Percentiles rank a stretch among this genome's conserved stretches.
phyloP scores from a whole-genome alignment of 2,329 filamentous ascomycete genomes.

The Penicillium nordicum region DNA sequence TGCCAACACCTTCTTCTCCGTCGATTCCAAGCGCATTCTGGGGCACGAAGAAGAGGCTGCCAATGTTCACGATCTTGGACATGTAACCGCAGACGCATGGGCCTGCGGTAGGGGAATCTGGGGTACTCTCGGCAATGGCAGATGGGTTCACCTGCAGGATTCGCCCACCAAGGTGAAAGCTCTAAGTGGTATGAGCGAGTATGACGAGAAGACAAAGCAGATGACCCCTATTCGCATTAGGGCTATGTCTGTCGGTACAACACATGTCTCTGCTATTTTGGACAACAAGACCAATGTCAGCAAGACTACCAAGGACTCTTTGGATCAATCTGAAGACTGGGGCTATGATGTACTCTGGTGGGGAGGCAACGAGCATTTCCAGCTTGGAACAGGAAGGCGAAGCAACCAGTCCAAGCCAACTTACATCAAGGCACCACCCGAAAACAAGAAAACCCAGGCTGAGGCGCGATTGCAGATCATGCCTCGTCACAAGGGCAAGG shows the following conservation, averaged over 20 bases:
- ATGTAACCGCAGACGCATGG: conserved; percentile 74
- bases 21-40: conserved; percentile 68
- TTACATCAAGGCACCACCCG: conserved; percentile 73
- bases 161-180: conserved; percentile 76
- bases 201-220: conserved; percentile 67
- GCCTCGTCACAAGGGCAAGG: conserved; percentile 65
- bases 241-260: conserved; percentile 69
- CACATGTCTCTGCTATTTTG: conserved; percentile 79
- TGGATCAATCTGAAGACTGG: conserved; percentile 74
- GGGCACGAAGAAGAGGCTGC: conserved; percentile 44
- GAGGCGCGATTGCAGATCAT: conserved; percentile 77
- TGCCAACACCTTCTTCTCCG: conserved; percentile 78
- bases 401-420: conserved; percentile 72
- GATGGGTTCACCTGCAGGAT: conserved; percentile 82
- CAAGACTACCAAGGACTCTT: conserved; percentile 48
- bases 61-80: conserved; percentile 47
- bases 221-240: conserved; percentile 75
- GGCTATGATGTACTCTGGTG: conserved; percentile 88
- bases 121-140: conserved; percentile 77
- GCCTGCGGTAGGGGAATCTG: conserved; percentile 81
- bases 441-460: conserved; percentile 57
- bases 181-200: conserved; percentile 81
- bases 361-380: conserved; percentile 92
- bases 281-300: conserved; percentile 70
- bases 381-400: conserved; percentile 85